Conservation (phyloP, 768 basidiomycete species). For the Holtermannia corniformis region DNA sequence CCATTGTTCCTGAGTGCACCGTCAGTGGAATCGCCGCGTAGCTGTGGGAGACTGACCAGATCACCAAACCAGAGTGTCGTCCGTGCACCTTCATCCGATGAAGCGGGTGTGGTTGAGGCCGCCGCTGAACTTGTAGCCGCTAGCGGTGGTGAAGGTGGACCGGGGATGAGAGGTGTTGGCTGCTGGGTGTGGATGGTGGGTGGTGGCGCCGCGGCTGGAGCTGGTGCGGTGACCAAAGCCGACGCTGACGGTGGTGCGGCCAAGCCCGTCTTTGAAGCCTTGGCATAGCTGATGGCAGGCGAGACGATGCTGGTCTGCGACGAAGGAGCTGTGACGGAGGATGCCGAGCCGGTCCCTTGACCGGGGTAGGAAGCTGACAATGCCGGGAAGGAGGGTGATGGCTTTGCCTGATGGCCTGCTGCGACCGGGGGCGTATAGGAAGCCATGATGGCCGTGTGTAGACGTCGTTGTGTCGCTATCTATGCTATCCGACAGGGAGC, state of each 20-base stretch:
- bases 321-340: neutral
- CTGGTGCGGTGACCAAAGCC: neutral
- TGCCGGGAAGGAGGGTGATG: neutral
- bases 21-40: neutral
- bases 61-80: conserved; percentile 72
- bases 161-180: neutral
- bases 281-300: neutral
- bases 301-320: neutral
- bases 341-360: too few species aligned
- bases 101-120: too few species aligned
- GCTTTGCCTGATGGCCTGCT: too few species aligned
- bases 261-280: neutral
- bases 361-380: too few species aligned
- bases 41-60: conserved; percentile 44
- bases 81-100: too few species aligned
- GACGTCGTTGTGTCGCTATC: too few species aligned
- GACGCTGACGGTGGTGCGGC: neutral
- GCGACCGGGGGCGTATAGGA: too few species aligned
- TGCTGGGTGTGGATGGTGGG: neutral
- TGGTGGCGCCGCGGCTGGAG: neutral
- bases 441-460: too few species aligned
- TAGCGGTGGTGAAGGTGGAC: neutral
- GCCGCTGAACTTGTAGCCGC: too few species aligned
- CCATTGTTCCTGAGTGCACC: conserved; percentile 56
- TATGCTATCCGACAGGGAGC: too few species aligned